Percentiles rank a stretch among this genome's conserved stretches.
Conservation (phyloP, 371 early-diverging fungal genomes). For the Lichtheimia hyalospora region DNA sequence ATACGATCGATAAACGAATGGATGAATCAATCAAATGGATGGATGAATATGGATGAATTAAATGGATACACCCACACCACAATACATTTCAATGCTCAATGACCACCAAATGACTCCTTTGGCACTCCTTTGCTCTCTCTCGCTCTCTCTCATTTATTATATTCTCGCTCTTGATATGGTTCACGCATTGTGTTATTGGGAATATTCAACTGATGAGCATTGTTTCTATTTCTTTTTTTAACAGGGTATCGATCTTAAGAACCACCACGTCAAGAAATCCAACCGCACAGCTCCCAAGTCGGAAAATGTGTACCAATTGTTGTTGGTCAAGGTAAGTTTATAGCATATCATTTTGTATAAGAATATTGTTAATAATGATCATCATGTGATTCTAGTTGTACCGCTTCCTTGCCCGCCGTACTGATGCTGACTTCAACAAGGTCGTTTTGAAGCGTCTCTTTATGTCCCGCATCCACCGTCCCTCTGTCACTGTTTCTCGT, state of each 20-base stretch:
- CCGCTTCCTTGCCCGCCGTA: constrained; percentile 98
- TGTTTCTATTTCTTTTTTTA: neutral
- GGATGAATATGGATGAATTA: neutral
- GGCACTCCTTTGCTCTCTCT: neutral
- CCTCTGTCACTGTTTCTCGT: constrained; percentile 92
- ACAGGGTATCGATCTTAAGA: constrained; percentile 94
- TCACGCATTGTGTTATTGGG: too few relatives aligned
- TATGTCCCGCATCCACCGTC: constrained; percentile 97
- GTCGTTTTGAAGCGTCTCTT: constrained; percentile 97
- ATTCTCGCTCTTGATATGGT: too few relatives aligned
- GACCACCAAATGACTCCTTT: neutral
- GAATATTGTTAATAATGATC: neutral
- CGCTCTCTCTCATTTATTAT: too few relatives aligned
- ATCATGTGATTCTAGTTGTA: constrained; percentile 70
- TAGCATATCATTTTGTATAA: neutral
- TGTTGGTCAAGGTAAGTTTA: constrained; percentile 83
- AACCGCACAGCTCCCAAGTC: constrained; percentile 85
- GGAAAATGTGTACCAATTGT: constrained; percentile 88
- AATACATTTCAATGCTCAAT: neutral
- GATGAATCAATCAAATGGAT: constrained; percentile 16
- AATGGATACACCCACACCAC: neutral
- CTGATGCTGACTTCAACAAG: constrained; percentile 97
- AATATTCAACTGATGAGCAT: too few relatives aligned
- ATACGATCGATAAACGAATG: constrained; percentile 31
- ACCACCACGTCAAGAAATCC: constrained; percentile 92